These are phyloP conservation scores for Podaxis carcinomalis DNA, from an alignment of 768 basidiomycete species.

Conservation along the genomic window DNA sequence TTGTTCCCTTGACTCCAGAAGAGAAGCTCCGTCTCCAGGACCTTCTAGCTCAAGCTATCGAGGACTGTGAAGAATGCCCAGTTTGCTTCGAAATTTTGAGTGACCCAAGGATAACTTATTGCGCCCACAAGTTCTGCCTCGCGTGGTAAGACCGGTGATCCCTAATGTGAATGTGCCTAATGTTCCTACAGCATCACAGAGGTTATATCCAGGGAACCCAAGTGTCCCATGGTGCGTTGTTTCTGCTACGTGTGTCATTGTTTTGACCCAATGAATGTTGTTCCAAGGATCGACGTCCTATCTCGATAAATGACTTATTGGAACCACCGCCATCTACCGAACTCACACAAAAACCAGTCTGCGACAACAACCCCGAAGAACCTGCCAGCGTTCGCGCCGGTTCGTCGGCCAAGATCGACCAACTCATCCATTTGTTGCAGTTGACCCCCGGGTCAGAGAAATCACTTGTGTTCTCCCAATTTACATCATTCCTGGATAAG, in stretches of 20 bases:
- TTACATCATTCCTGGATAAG: conserved; percentile 81
- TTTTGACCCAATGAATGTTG: neutral
- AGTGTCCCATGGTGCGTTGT: conserved; percentile 70
- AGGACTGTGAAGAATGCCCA: conserved; percentile 82
- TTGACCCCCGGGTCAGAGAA: conserved; percentile 70
- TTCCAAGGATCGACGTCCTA: conserved; percentile 63
- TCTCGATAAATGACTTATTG: conserved; percentile 52
- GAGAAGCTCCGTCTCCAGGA: conserved; percentile 54
- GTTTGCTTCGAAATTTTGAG: conserved; percentile 59
- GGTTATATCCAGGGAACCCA: conserved; percentile 64
- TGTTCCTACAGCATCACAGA: conserved; percentile 53
- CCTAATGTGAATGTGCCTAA: neutral
- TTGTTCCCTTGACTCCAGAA: conserved; percentile 42
- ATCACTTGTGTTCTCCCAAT: conserved; percentile 86
- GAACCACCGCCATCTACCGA: conserved; percentile 64
- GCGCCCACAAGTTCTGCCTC: conserved; percentile 70
- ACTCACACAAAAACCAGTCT: conserved; percentile 55
- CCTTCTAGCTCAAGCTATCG: conserved; percentile 60
- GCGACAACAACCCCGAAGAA: conserved; percentile 35
- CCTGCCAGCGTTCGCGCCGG: conserved; percentile 38
- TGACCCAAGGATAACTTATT: conserved; percentile 71
- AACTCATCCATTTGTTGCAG: conserved; percentile 67
- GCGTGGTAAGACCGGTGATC: conserved; percentile 44
- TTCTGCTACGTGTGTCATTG: neutral
- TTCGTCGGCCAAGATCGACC: conserved; percentile 84